Evolutionary conservation across 495 filamentous ascomycete genomes (phyloP).

Genomic region (Delitschia confertaspora): DNA sequence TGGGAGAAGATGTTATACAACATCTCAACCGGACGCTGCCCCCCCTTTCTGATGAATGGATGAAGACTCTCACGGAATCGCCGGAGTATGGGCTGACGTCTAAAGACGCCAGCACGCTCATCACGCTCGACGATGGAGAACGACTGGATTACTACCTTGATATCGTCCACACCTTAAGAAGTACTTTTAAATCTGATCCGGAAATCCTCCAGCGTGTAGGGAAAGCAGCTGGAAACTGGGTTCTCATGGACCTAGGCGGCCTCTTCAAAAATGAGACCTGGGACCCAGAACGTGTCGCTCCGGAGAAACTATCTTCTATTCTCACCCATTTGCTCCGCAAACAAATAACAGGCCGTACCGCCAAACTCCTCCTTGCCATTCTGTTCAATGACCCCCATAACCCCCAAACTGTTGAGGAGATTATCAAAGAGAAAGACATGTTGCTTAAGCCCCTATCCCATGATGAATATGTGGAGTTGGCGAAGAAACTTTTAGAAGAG

Average conservation of each 20-base stretch:
- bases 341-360: conserved; percentile 57
- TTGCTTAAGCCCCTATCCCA: conserved; percentile 52
- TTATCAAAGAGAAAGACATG: conserved; percentile 60
- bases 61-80: conserved; percentile 47
- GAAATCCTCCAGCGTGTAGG: conserved; percentile 4
- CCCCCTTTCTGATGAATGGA: conserved; percentile 57
- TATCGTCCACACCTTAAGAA: conserved; percentile 41
- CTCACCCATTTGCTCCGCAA: conserved; percentile 53
- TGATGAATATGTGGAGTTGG: conserved; percentile 52
- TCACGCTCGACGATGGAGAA: conserved; percentile 67
- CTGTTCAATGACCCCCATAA: conserved; percentile 46
- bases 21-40: conserved; percentile 54
- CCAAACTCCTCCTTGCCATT: conserved; percentile 61
- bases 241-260: conserved; percentile 82
- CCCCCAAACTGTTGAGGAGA: conserved; percentile 44
- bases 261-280: conserved; percentile 51
- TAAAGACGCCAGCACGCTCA: conserved; percentile 83
- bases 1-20: conserved; percentile 60
- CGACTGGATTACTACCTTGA: conserved; percentile 77
- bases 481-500: conserved; percentile 42
- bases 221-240: conserved; percentile 32
- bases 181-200: conserved; percentile 23
- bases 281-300: conserved; percentile 48
- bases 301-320: conserved; percentile 55
- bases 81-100: conserved; percentile 52